phyloP scores from a whole-genome alignment of 106 monocot species.

The Narthecium ossifragum region DNA sequence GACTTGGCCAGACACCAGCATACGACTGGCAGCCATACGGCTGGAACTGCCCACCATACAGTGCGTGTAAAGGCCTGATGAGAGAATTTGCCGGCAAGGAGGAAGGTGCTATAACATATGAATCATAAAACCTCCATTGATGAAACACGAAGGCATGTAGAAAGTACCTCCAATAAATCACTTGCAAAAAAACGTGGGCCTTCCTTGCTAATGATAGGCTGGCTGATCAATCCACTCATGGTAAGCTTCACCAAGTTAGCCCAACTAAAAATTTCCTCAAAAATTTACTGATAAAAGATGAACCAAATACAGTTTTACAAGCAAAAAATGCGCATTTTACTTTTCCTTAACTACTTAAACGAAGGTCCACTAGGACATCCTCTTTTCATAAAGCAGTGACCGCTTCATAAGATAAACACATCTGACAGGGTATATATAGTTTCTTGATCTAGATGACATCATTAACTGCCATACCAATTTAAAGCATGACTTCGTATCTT shows the following conservation, averaged over 20 bases:
- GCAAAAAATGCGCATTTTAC: background rate
- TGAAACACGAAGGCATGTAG: background rate
- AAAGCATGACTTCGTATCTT: background rate
- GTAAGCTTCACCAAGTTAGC: constrained; percentile 72
- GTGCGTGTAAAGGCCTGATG: constrained; percentile 66
- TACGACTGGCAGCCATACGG: constrained; percentile 86
- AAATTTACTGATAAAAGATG: background rate
- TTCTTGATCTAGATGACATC: too few relatives aligned
- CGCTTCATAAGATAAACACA: background rate
- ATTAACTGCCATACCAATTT: background rate
- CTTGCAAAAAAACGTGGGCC: constrained; percentile 69
- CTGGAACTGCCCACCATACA: constrained; percentile 82
- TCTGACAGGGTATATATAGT: too few relatives aligned
- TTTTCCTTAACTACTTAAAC: too few relatives aligned
- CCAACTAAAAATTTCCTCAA: constrained; percentile 36
- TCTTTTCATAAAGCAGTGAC: background rate
- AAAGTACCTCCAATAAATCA: constrained; percentile 55
- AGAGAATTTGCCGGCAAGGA: constrained; percentile 6
- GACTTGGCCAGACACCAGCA: constrained; percentile 45
- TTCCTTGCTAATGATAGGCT: constrained; percentile 81
- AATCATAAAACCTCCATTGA: background rate
- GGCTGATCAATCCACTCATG: constrained; percentile 87
- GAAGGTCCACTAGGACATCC: background rate
- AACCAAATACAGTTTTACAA: background rate
- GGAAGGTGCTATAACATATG: background rate